phyloP scores from a whole-genome alignment of 345 rosid genomes.

The Salix purpurea region DNA sequence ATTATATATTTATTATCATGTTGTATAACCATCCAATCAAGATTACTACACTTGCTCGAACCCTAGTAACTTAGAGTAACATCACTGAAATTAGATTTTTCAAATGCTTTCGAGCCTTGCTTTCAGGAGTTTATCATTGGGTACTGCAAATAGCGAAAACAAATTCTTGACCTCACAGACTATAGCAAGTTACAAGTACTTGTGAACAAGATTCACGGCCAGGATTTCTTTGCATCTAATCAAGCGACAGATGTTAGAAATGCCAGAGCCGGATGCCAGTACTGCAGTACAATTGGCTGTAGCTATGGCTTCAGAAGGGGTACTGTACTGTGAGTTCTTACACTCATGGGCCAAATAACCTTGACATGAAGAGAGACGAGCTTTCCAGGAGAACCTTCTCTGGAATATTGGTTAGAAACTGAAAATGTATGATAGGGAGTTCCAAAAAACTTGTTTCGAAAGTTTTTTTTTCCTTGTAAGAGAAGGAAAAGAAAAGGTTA shows the following conservation, averaged over 20 bases:
- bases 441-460: not conserved
- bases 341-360: not conserved
- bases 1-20: too few species aligned
- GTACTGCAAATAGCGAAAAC: not conserved
- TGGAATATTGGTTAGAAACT: not conserved
- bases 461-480: not conserved
- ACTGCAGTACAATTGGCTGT: not conserved
- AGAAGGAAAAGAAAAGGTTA: not conserved
- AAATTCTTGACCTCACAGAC: not conserved
- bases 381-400: not conserved
- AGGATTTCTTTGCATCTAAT: not conserved
- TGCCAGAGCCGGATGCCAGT: not conserved
- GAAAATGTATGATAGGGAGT: not conserved
- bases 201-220: not conserved
- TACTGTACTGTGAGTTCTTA: not conserved
- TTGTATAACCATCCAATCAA: too few species aligned
- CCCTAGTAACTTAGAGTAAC: too few species aligned
- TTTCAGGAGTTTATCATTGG: not conserved
- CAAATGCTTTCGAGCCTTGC: not conserved
- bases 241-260: not conserved
- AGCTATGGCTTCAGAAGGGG: not conserved
- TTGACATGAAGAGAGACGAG: not conserved
- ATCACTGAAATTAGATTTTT: not conserved
- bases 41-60: too few species aligned
- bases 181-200: not conserved